phyloP scores from a whole-genome alignment of 139 green algal species.

The Chlorella sorokiniana region DNA sequence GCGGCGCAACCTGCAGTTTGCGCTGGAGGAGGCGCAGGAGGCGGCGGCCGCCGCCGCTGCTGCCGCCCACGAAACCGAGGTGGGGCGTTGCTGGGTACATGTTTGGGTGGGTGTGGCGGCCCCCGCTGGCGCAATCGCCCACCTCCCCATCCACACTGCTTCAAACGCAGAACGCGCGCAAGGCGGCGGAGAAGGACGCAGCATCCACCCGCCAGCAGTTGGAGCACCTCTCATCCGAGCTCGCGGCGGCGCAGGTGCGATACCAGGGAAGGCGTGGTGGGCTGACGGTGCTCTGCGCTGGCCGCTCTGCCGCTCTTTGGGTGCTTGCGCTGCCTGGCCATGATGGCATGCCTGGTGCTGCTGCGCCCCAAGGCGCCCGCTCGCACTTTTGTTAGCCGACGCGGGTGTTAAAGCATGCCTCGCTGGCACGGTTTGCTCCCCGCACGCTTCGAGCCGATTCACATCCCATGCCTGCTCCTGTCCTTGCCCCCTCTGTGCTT shows the following conservation, averaged over 20 bases:
- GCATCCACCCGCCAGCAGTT: constrained; percentile 4
- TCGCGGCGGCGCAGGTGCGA: constrained; percentile 8
- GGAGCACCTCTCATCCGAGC: constrained; percentile 10
- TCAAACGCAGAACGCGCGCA: not conserved
- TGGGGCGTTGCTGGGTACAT: not conserved
- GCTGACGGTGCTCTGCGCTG: no score
- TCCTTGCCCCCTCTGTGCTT: no score
- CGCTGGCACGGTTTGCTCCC: no score
- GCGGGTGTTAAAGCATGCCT: no score
- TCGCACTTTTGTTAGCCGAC: no score
- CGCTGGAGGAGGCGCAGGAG: constrained; percentile 15
- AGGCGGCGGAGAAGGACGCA: constrained; percentile 29
- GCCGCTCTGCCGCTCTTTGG: no score
- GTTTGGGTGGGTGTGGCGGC: not conserved
- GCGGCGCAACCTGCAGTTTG: constrained; percentile 27
- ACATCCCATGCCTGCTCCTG: no score
- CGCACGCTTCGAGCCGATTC: no score
- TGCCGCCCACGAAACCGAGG: not conserved
- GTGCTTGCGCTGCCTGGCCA: no score
- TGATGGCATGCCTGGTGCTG: no score
- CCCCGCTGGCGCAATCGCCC: not conserved
- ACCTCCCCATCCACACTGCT: not conserved
- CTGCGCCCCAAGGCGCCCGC: no score
- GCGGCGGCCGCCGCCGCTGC: not conserved
- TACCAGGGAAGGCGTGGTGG: not conserved